Evolutionary conservation across 257 asterid species (phyloP).

Genomic region (Knoxia roxburghii): DNA sequence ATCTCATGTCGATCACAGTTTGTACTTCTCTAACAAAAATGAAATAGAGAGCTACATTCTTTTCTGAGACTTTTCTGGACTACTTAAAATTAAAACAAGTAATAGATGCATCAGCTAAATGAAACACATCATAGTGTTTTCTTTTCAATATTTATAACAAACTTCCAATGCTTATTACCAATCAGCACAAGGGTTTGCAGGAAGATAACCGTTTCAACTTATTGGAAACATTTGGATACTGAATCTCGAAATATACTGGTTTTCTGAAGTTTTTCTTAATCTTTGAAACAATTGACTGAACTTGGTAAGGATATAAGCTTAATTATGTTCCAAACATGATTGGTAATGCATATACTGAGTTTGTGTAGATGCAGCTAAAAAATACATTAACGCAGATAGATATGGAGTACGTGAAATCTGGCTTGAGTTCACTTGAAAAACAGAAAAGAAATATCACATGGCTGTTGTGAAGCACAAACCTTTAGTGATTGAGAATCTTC

Average conservation of each 20-base stretch:
- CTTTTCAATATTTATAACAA: background rate
- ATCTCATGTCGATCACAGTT: background rate
- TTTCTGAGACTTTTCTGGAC: background rate
- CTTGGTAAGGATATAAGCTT: background rate
- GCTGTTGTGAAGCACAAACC: slow-evolving; percentile 34
- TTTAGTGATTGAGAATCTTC: slow-evolving; percentile 55
- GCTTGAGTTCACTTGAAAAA: background rate
- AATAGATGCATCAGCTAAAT: background rate
- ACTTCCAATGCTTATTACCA: background rate
- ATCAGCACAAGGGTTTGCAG: background rate
- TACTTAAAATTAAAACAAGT: background rate
- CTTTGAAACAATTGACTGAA: background rate
- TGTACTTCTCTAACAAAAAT: background rate
- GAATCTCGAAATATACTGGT: background rate
- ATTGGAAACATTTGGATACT: background rate
- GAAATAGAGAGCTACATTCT: background rate
- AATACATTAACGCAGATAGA: background rate
- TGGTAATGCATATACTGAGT: background rate
- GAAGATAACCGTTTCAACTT: background rate
- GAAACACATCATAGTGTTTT: background rate
- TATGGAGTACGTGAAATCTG: background rate
- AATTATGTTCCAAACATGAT: background rate
- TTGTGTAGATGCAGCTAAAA: background rate
- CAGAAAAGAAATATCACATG: background rate
- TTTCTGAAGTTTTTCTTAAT: background rate